Conservation (phyloP, 306 rosid genomes). For the Carpinus fangiana region DNA sequence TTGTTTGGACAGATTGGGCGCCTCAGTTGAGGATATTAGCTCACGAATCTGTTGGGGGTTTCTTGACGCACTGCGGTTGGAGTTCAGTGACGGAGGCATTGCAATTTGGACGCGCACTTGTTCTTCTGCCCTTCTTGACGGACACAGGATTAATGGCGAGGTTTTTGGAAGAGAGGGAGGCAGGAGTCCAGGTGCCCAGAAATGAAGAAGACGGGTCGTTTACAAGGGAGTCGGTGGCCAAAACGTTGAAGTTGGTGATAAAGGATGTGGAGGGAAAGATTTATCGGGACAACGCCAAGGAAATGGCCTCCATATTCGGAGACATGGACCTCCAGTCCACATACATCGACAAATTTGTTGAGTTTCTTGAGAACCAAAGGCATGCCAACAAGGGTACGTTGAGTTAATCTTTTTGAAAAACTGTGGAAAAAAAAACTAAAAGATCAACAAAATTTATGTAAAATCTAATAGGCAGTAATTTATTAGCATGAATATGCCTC, state of each 20-base stretch:
- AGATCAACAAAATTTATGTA: too few species aligned
- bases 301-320: not conserved
- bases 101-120: constrained; percentile 16
- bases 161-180: constrained; percentile 5
- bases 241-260: constrained; percentile 18
- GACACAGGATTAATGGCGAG: constrained; percentile 23
- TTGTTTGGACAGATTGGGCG: constrained; percentile 28
- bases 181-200: constrained; percentile 15
- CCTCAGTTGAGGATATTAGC: constrained; percentile 35
- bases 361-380: not conserved
- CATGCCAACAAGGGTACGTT: too few species aligned
- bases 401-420: too few species aligned
- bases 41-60: constrained; percentile 34
- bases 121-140: constrained; percentile 23
- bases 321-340: not conserved
- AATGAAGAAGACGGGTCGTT: constrained; percentile 12
- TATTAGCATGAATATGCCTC: too few species aligned
- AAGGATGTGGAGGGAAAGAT: constrained; percentile 24
- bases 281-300: constrained; percentile 13
- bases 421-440: too few species aligned
- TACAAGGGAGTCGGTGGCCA: constrained; percentile 11
- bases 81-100: constrained; percentile 28
- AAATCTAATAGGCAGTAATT: too few species aligned
- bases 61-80: constrained; percentile 40
- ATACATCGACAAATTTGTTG: not conserved